Conservation (phyloP, 208 protist species). For the Acanthamoeba royreba region DNA sequence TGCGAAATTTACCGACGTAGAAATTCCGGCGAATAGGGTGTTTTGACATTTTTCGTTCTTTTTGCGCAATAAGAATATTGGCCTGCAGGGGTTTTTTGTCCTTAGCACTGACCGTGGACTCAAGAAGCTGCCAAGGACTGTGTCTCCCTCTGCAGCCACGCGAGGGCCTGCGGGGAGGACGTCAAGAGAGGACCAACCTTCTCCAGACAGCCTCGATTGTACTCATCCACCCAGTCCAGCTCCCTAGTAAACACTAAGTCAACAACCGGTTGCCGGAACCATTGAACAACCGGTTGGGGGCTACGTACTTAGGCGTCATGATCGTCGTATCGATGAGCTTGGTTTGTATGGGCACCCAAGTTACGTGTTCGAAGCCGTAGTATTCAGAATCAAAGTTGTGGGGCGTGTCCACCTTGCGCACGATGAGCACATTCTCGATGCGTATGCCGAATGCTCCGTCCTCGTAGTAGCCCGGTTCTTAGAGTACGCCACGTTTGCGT, state of each 20-base stretch:
- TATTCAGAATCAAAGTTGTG: slow-evolving; percentile 16
- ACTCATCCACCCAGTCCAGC: slow-evolving; percentile 66
- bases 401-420: slow-evolving; percentile 76
- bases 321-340: slow-evolving; percentile 84
- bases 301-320: slow-evolving; percentile 81
- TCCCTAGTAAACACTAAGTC: too few species aligned
- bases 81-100: too few species aligned
- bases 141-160: neutral
- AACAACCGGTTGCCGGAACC: neutral
- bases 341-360: slow-evolving; percentile 85
- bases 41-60: too few species aligned
- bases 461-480: slow-evolving; percentile 96
- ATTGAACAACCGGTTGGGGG: too few species aligned
- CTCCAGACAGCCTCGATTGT: slow-evolving; percentile 51
- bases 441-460: slow-evolving; percentile 95
- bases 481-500: too few species aligned
- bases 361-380: slow-evolving; percentile 82
- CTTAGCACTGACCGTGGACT: too few species aligned
- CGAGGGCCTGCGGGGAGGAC: neutral
- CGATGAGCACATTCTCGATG: slow-evolving; percentile 95
- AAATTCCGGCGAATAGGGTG: too few species aligned
- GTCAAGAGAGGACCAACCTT: neutral
- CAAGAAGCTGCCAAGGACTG: too few species aligned
- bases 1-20: too few species aligned
- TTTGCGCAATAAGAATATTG: too few species aligned